Evolutionary conservation across 2,329 filamentous ascomycete species (phyloP).

Genomic region (Paracoccidioides brasiliensis): DNA sequence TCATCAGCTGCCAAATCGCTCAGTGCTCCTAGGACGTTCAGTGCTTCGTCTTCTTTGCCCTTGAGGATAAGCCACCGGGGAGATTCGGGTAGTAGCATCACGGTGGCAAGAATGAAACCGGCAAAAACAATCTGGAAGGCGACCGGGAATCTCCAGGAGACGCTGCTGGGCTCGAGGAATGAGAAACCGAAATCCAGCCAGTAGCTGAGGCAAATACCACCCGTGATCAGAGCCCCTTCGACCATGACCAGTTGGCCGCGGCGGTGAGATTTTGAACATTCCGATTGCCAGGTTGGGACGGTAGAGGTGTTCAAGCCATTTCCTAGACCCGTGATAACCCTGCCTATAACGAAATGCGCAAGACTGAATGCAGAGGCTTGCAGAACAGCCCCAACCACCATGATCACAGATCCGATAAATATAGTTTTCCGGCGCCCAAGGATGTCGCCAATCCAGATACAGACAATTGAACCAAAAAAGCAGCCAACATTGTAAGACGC

Average conservation of each 20-base stretch:
- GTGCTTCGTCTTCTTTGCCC: constrained; percentile 22
- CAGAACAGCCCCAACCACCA: constrained; percentile 13
- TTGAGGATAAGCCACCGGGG: constrained; percentile 37
- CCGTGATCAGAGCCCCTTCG: constrained; percentile 36
- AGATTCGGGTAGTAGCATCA: constrained; percentile 25
- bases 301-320: constrained; percentile 26
- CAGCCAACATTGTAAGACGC: constrained; percentile 21
- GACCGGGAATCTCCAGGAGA: constrained; percentile 41
- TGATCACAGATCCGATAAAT: constrained; percentile 14
- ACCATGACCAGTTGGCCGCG: constrained; percentile 40
- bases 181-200: constrained; percentile 36
- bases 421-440: constrained; percentile 15
- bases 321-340: constrained; percentile 15
- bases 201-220: constrained; percentile 34
- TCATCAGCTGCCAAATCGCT: constrained; percentile 31
- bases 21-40: constrained; percentile 27
- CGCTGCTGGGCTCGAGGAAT: constrained; percentile 1
- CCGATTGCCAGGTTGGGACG: constrained; percentile 36
- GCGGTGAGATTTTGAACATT: constrained; percentile 26
- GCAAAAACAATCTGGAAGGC: constrained; percentile 46
- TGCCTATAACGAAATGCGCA: constrained; percentile 13
- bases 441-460: constrained; percentile 13
- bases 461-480: constrained; percentile 14
- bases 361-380: constrained; percentile 12
- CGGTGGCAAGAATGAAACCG: constrained; percentile 34